phyloP scores from a whole-genome alignment of 169 alveolate species.

The Eimeria necatrix region DNA sequence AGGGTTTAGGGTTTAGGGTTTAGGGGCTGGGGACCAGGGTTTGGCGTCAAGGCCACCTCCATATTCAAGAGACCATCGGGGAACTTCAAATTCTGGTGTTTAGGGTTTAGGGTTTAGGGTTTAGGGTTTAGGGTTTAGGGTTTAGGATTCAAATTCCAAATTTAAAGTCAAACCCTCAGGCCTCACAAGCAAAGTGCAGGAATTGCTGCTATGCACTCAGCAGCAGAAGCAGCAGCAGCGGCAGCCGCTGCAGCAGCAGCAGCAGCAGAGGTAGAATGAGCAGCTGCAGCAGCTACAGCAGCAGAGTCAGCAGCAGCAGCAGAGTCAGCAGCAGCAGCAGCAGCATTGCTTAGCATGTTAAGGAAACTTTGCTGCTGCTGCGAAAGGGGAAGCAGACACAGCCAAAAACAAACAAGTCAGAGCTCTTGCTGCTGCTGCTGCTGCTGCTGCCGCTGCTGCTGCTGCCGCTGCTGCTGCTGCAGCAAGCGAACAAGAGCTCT shows the following conservation, averaged over 20 bases:
- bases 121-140: conserved; percentile 60
- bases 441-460: conserved; percentile 1
- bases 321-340: conserved; percentile 22
- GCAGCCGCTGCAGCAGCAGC: too few species aligned
- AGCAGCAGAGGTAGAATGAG: too few species aligned
- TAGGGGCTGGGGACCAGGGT: conserved; percentile 23
- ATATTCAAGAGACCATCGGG: too few species aligned
- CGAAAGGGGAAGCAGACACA: not conserved
- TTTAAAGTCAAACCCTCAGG: not conserved
- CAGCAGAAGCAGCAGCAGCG: too few species aligned
- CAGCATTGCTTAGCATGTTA: not conserved
- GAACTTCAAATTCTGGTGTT: too few species aligned
- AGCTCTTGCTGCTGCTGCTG: not conserved
- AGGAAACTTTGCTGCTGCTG: not conserved
- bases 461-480: conserved; percentile 61
- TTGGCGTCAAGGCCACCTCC: too few species aligned
- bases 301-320: conserved; percentile 10
- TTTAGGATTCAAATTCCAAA: not conserved
- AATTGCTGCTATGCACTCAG: too few species aligned
- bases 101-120: conserved; percentile 23
- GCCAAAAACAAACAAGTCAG: conserved; percentile 2
- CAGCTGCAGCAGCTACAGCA: conserved; percentile 1
- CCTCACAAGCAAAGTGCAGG: not conserved
- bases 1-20: not conserved
- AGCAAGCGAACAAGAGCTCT: not conserved